These are phyloP conservation scores for Pythium monospermum DNA, from an alignment of 352 stramenopile species.

Conservation along the genomic window DNA sequence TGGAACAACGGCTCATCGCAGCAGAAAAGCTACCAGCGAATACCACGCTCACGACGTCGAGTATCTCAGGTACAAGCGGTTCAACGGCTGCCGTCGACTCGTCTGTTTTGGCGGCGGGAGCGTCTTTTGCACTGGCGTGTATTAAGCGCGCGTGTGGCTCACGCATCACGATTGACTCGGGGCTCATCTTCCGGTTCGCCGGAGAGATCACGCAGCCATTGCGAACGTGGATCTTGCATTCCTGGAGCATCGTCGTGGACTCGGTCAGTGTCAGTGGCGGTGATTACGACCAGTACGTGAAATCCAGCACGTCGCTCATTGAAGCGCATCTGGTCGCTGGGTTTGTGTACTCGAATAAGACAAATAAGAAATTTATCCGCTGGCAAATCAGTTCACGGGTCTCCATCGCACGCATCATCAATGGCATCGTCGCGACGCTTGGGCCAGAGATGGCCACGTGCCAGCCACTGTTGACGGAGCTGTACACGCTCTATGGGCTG, in stretches of 20 bases:
- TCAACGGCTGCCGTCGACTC: conserved; percentile 32
- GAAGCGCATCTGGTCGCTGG: conserved; percentile 69
- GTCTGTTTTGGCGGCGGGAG: conserved; percentile 50
- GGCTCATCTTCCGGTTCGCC: conserved; percentile 67
- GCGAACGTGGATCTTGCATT: conserved; percentile 80
- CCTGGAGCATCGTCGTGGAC: conserved; percentile 81
- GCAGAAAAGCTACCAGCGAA: conserved; percentile 34
- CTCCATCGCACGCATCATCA: conserved; percentile 33
- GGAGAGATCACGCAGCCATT: conserved; percentile 65
- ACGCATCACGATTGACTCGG: conserved; percentile 66
- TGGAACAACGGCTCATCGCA: conserved; percentile 62
- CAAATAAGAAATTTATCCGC: conserved; percentile 23
- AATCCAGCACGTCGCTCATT: conserved; percentile 65
- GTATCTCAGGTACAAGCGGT: too few species aligned
- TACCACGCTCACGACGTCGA: too few species aligned
- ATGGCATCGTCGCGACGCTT: conserved; percentile 32
- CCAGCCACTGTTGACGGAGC: conserved; percentile 26
- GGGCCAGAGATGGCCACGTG: conserved; percentile 24
- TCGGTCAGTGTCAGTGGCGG: conserved; percentile 65
- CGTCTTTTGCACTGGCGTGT: conserved; percentile 69
- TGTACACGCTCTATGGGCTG: conserved; percentile 68
- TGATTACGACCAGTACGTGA: conserved; percentile 82
- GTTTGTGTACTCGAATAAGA: conserved; percentile 63
- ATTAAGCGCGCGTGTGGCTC: conserved; percentile 80
- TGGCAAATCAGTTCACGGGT: conserved; percentile 24